Evolutionary conservation across 106 monocot genomes (phyloP).

Genomic region (Dendrobium huoshanense): DNA sequence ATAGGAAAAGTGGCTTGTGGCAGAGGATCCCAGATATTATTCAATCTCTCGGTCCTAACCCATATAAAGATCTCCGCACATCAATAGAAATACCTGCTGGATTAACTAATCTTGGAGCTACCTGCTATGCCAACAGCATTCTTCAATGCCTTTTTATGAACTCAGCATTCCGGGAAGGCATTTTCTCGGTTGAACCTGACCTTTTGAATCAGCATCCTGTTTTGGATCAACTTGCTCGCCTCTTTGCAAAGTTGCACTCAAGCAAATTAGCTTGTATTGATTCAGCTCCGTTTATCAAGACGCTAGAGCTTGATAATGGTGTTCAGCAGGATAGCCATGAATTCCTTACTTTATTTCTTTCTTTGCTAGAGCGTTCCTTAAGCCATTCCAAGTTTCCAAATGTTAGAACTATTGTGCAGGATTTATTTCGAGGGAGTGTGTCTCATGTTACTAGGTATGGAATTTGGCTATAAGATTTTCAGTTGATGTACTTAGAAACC

Average conservation of each 20-base stretch:
- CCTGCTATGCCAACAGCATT: conserved; percentile 99
- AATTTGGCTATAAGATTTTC: not conserved
- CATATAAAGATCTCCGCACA: conserved; percentile 60
- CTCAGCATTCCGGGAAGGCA: conserved; percentile 57
- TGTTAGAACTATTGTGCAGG: conserved; percentile 72
- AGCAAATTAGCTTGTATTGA: conserved; percentile 88
- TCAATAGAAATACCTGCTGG: conserved; percentile 79
- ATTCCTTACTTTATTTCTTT: conserved; percentile 94
- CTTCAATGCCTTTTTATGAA: conserved; percentile 99
- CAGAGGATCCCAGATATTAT: conserved; percentile 78
- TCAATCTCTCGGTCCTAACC: conserved; percentile 63
- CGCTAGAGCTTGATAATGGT: conserved; percentile 93
- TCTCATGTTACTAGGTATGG: conserved; percentile 89
- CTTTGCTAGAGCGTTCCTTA: conserved; percentile 77
- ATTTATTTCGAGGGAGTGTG: conserved; percentile 85
- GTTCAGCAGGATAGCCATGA: conserved; percentile 98
- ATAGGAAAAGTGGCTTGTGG: conserved; percentile 81
- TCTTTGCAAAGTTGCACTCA: conserved; percentile 89
- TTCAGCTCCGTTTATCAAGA: conserved; percentile 91
- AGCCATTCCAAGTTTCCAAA: conserved; percentile 54
- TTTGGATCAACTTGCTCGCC: conserved; percentile 70
- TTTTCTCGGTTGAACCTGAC: conserved; percentile 74
- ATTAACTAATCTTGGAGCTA: conserved; percentile 90
- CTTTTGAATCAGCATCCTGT: conserved; percentile 71
- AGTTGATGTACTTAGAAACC: not conserved